A percentile compares a stretch with the other conserved stretches of the same genome.
Conservation (phyloP, 768 basidiomycete species). For the Lactifluus piperatus region DNA sequence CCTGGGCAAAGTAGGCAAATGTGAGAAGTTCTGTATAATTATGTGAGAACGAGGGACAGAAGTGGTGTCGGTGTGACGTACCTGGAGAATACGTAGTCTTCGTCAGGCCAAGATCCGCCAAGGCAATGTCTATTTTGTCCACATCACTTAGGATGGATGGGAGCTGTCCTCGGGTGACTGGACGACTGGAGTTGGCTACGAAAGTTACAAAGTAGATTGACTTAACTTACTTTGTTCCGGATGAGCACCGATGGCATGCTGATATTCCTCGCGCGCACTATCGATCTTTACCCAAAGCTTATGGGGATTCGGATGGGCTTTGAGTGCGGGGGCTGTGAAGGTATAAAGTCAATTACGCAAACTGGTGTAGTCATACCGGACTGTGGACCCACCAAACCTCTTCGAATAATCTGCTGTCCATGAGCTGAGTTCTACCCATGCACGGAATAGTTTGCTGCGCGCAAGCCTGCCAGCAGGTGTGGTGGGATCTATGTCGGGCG, state of each 20-base stretch:
- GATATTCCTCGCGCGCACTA: slow-evolving; percentile 60
- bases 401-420: slow-evolving; percentile 56
- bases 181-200: slow-evolving; percentile 16
- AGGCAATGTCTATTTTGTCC: slow-evolving; percentile 31
- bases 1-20: slow-evolving; percentile 77
- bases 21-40: slow-evolving; percentile 48
- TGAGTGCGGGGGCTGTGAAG: slow-evolving; percentile 36
- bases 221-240: slow-evolving; percentile 66
- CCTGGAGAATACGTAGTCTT: slow-evolving; percentile 56
- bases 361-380: background rate
- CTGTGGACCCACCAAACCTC: slow-evolving; percentile 32
- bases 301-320: slow-evolving; percentile 32
- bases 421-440: slow-evolving; percentile 69
- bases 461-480: slow-evolving; percentile 41
- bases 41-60: background rate
- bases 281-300: slow-evolving; percentile 45
- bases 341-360: background rate
- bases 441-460: slow-evolving; percentile 58
- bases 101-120: slow-evolving; percentile 55
- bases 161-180: slow-evolving; percentile 49
- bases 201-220: background rate
- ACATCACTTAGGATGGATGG: slow-evolving; percentile 35
- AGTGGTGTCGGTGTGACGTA: slow-evolving; percentile 25
- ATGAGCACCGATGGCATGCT: slow-evolving; percentile 66
- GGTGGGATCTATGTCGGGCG: slow-evolving; percentile 44